Evolutionary conservation across 495 filamentous ascomycete genomes (phyloP), one percentile per base, ranked within the genome.

Genomic region (Penicilliopsis zonata): DNA sequence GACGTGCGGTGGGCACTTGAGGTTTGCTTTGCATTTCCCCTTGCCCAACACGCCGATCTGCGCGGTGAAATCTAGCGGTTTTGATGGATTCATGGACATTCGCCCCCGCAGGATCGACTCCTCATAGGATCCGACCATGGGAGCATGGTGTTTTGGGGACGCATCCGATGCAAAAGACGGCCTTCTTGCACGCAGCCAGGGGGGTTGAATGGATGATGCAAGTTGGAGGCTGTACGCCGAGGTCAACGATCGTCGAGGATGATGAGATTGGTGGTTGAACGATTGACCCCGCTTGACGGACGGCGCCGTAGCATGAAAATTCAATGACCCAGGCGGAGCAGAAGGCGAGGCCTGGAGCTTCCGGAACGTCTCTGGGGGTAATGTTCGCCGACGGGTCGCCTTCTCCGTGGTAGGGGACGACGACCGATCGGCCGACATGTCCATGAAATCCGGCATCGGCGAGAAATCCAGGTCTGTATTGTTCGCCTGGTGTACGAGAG

Each of bases 41-140:
- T 80, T 76, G 5, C 87, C 92, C 18, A 96, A 62, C 0, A 96
- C 90, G 17, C 90, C 90, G 35, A 99, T 96, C 50, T 95, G 86
- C 25, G 90, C 92, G 13, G 88, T 70, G 49, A 99, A 99, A 39
- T 92, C 78, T 13, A 99, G 59, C 17, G 90, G 90, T 34, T 84
- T 87, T 6, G 90, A 96, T 2, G 90, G 92, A 6, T 78, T 90
- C 9, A 86, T 96, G 25, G 92, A 96, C 90, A 98, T 98, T 33
- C 92, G 73, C 17, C 90, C 90, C 14, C 84, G 75, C 3, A 98
- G 61, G 31, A 98, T 95, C 3, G 85, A 94, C 55, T 98, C 90
- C 52, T 98, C 90, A 44, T 94, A 98, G 3, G 90, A 95, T 0
- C 90, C 90, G 12, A 98, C 90, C 79, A 98, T 86, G 3, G 87